A percentile compares a stretch with the other conserved stretches of the same genome.
These are phyloP conservation scores for Russula emetica DNA, from an alignment of 768 basidiomycete genomes.

Conservation along the genomic window DNA sequence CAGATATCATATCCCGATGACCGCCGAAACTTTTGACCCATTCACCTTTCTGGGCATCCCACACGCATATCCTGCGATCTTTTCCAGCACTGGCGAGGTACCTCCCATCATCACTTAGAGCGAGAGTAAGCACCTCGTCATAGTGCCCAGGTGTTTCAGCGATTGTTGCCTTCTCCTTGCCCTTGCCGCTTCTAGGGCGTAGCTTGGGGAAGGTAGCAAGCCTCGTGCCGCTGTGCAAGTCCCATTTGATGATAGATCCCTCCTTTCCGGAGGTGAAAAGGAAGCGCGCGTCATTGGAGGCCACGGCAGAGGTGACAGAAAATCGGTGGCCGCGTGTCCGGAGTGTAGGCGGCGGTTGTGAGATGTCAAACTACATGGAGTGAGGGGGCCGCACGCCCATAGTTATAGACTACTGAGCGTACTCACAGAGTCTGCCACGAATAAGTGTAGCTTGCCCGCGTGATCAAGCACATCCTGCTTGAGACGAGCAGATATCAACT, in stretches of 20 bases:
- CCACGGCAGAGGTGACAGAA: slow-evolving; percentile 76
- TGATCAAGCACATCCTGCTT: slow-evolving; percentile 91
- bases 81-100: slow-evolving; percentile 83
- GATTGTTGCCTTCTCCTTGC: slow-evolving; percentile 52
- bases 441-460: slow-evolving; percentile 80
- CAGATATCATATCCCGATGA: slow-evolving; percentile 63
- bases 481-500: slow-evolving; percentile 83
- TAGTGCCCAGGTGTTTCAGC: slow-evolving; percentile 67
- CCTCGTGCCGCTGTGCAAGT: slow-evolving; percentile 61
- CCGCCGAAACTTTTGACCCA: slow-evolving; percentile 85
- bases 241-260: slow-evolving; percentile 84
- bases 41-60: slow-evolving; percentile 70
- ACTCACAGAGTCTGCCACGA: slow-evolving; percentile 69
- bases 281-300: slow-evolving; percentile 63
- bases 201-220: slow-evolving; percentile 57
- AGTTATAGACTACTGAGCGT: background rate
- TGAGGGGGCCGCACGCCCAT: background rate
- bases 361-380: slow-evolving; percentile 51
- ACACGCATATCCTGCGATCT: slow-evolving; percentile 78
- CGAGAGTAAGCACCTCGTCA: slow-evolving; percentile 79
- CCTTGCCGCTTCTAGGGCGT: slow-evolving; percentile 41
- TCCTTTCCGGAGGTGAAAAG: slow-evolving; percentile 93
- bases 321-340: slow-evolving; percentile 71
- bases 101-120: slow-evolving; percentile 80
- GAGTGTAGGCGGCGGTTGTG: slow-evolving; percentile 46